phyloP scores from a whole-genome alignment of 2,329 filamentous ascomycete species.

The Sordariomycetes sp. region DNA sequence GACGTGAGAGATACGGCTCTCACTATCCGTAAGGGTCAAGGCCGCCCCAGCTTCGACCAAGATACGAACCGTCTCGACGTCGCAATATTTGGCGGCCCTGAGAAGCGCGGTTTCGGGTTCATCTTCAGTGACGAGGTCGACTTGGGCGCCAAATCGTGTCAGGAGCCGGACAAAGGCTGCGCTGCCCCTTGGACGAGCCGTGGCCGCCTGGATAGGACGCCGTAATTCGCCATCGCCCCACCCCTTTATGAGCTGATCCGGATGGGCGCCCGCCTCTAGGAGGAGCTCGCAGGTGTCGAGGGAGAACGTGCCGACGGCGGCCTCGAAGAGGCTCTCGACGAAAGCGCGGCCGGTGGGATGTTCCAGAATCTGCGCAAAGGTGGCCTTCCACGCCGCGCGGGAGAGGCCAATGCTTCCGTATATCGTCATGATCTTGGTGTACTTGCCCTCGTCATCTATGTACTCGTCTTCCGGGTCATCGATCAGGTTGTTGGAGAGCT shows the following conservation, averaged over 20 bases:
- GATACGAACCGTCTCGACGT: background rate
- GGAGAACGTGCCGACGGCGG: background rate
- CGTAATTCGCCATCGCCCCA: background rate
- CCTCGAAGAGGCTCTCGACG: background rate
- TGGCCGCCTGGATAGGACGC: background rate
- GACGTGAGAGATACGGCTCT: no score
- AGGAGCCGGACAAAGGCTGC: background rate
- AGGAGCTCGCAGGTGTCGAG: background rate
- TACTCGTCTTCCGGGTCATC: background rate
- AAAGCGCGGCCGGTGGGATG: background rate
- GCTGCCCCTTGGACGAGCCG: background rate
- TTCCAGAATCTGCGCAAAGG: background rate
- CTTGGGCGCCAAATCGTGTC: background rate
- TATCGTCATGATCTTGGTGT: background rate
- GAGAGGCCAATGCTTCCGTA: background rate
- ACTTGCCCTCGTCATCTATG: background rate
- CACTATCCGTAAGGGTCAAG: no score
- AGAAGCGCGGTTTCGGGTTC: background rate
- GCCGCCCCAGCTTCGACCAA: background rate
- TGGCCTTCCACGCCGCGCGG: background rate
- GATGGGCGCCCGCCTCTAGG: background rate
- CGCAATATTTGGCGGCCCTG: background rate
- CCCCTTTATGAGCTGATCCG: background rate
- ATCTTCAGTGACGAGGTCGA: background rate
- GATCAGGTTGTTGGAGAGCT: slow-evolving; percentile 1